Conservation (phyloP, 2,329 filamentous ascomycete genomes). For the Penicillium concentricum region DNA sequence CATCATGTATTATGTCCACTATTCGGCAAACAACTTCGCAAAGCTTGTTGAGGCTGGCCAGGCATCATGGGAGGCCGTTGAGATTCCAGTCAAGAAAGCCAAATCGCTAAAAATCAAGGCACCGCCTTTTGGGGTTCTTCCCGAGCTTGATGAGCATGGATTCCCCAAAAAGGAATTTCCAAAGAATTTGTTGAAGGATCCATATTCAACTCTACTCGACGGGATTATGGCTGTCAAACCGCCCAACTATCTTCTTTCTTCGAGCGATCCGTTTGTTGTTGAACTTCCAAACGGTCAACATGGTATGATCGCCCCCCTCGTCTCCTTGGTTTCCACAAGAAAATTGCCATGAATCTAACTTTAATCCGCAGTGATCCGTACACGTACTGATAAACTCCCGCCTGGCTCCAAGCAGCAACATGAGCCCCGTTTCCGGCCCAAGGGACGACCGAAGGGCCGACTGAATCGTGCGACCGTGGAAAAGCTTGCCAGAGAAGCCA, state of each 20-base stretch:
- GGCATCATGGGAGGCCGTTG: slow-evolving; percentile 56
- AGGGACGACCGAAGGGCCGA: slow-evolving; percentile 19
- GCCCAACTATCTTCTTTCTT: slow-evolving; percentile 33
- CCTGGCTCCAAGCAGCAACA: slow-evolving; percentile 9
- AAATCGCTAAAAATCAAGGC: slow-evolving; percentile 30
- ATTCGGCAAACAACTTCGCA: slow-evolving; percentile 53
- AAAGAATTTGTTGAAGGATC: slow-evolving; percentile 40
- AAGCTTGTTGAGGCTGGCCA: slow-evolving; percentile 52
- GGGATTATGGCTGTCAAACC: slow-evolving; percentile 35
- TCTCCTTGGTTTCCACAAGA: slow-evolving; percentile 1
- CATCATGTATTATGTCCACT: slow-evolving; percentile 55
- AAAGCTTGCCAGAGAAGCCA: not conserved
- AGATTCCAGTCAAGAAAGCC: slow-evolving; percentile 32
- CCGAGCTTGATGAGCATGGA: slow-evolving; percentile 49
- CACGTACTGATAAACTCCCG: slow-evolving; percentile 7
- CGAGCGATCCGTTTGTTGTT: slow-evolving; percentile 35
- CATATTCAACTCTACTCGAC: slow-evolving; percentile 45
- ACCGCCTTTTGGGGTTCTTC: slow-evolving; percentile 32
- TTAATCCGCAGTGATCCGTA: slow-evolving; percentile 7
- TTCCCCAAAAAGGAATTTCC: slow-evolving; percentile 40
- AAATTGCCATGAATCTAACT: slow-evolving; percentile 5
- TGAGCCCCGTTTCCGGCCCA: slow-evolving; percentile 1
- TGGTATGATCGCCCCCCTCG: slow-evolving; percentile 23
- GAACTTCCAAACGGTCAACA: slow-evolving; percentile 30
- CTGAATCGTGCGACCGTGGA: slow-evolving; percentile 12